Percentiles rank a stretch among this genome's conserved stretches.
phyloP scores from a whole-genome alignment of 208 protist genomes.

The Endotrypanum monterogeii region DNA sequence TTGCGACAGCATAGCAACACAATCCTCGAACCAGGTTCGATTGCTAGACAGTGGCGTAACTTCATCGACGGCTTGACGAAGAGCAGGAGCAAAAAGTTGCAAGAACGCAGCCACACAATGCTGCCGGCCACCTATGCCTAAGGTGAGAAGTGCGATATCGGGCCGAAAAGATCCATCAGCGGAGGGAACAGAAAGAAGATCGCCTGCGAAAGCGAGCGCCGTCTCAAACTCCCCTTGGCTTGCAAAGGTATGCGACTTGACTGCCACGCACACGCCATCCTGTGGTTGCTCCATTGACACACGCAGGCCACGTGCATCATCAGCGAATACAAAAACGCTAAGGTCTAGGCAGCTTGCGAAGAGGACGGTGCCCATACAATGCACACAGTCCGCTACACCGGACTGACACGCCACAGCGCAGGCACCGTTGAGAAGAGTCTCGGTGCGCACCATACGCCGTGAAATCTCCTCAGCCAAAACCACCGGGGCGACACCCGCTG shows the following conservation, averaged over 20 bases:
- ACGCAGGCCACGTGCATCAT: conserved; percentile 24
- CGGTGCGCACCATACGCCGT: conserved; percentile 54
- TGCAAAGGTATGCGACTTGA: conserved; percentile 39
- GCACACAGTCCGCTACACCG: conserved; percentile 43
- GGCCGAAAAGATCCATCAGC: conserved; percentile 36
- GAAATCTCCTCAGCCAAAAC: conserved; percentile 66
- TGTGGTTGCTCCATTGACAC: conserved; percentile 18
- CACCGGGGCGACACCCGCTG: conserved; percentile 39
- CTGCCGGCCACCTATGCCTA: conserved; percentile 44
- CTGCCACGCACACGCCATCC: conserved; percentile 23
- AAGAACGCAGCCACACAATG: conserved; percentile 55
- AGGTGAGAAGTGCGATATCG: conserved; percentile 47
- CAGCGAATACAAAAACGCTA: conserved; percentile 36
- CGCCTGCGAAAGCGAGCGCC: conserved; percentile 62
- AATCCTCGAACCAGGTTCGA: conserved; percentile 40
- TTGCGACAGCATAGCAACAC: conserved; percentile 16
- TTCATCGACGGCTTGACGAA: conserved; percentile 28
- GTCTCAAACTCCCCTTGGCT: conserved; percentile 51
- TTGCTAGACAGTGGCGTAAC: conserved; percentile 46
- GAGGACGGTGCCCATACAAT: conserved; percentile 58
- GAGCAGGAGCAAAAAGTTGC: conserved; percentile 49
- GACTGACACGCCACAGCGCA: conserved; percentile 44
- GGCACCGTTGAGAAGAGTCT: conserved; percentile 51
- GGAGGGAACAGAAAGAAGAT: conserved; percentile 61
- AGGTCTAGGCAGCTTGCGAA: conserved; percentile 76